A percentile compares a stretch with the other conserved stretches of the same genome.
Evolutionary conservation across 306 rosid genomes (phyloP).

Genomic region (Neltuma alba): DNA sequence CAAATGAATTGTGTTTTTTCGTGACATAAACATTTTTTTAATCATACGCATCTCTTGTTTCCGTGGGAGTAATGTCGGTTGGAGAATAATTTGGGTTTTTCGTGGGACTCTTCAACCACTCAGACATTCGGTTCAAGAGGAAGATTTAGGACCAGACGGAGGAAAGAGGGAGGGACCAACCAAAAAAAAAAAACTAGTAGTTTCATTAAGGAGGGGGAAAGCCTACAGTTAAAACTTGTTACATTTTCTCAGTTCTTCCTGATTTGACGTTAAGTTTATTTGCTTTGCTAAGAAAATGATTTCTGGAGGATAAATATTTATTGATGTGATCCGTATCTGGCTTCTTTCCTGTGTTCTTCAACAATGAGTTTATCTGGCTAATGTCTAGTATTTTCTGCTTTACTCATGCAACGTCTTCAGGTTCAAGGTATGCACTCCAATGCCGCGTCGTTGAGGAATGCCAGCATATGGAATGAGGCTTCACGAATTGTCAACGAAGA

Average conservation of each 20-base stretch:
- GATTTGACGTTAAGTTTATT: background rate
- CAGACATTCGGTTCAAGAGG: background rate
- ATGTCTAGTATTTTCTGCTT: constrained; percentile 3
- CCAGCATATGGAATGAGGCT: constrained; percentile 94
- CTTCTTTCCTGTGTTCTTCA: background rate
- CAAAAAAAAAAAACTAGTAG: background rate
- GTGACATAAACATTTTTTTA: background rate
- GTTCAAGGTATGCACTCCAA: constrained; percentile 98
- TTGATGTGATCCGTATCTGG: background rate
- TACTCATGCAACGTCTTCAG: constrained; percentile 40
- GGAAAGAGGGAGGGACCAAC: background rate
- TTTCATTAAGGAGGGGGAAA: background rate
- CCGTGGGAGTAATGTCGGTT: background rate
- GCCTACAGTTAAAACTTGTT: background rate
- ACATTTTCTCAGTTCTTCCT: background rate
- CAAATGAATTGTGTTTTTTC: background rate
- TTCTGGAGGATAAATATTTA: background rate
- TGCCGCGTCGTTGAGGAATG: constrained; percentile 69
- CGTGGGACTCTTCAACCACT: background rate
- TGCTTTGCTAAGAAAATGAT: background rate
- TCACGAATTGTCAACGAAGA: constrained; percentile 86
- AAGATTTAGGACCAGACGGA: background rate
- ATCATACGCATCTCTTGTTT: background rate
- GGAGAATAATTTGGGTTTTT: background rate
- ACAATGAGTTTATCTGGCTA: background rate